Percentiles rank a stretch among this genome's conserved stretches.
These are phyloP conservation scores for Ligustrum vulgare DNA, from an alignment of 257 asterid genomes.

Conservation along the genomic window DNA sequence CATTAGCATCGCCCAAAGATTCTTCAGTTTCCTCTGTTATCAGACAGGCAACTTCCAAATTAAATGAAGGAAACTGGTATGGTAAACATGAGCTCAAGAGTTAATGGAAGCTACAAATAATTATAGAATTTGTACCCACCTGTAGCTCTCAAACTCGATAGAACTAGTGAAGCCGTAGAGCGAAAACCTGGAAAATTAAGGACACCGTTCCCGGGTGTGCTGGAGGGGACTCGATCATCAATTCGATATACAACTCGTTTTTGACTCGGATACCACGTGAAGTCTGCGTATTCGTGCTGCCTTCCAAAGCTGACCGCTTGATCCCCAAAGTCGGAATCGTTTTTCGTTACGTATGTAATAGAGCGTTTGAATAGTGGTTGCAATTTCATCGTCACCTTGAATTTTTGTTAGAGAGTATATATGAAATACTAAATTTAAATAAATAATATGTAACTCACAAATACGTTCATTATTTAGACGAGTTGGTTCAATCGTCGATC, in stretches of 20 bases:
- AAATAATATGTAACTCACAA: too few species aligned
- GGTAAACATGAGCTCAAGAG: neutral
- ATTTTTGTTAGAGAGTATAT: neutral
- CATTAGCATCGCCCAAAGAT: constrained; percentile 37
- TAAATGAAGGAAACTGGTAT: neutral
- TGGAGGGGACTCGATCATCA: constrained; percentile 47
- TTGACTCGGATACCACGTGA: constrained; percentile 61
- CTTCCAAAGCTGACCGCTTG: constrained; percentile 37
- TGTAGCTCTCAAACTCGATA: constrained; percentile 29
- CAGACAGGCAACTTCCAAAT: neutral
- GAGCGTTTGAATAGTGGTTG: constrained; percentile 58
- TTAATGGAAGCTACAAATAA: neutral
- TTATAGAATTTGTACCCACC: constrained; percentile 23
- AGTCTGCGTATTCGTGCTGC: constrained; percentile 55
- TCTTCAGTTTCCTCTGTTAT: constrained; percentile 59
- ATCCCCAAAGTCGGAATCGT: constrained; percentile 44
- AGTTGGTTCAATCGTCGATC: too few species aligned
- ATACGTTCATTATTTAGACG: too few species aligned
- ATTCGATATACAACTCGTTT: constrained; percentile 39
- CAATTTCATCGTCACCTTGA: constrained; percentile 53
- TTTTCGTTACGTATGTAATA: constrained; percentile 29
- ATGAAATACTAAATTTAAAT: too few species aligned
- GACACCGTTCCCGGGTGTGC: constrained; percentile 44
- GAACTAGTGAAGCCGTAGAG: constrained; percentile 34
- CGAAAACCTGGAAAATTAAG: constrained; percentile 48